Evolutionary conservation across 2,329 filamentous ascomycete genomes (phyloP).

Genomic region (Ophiosphaerella korrae): DNA sequence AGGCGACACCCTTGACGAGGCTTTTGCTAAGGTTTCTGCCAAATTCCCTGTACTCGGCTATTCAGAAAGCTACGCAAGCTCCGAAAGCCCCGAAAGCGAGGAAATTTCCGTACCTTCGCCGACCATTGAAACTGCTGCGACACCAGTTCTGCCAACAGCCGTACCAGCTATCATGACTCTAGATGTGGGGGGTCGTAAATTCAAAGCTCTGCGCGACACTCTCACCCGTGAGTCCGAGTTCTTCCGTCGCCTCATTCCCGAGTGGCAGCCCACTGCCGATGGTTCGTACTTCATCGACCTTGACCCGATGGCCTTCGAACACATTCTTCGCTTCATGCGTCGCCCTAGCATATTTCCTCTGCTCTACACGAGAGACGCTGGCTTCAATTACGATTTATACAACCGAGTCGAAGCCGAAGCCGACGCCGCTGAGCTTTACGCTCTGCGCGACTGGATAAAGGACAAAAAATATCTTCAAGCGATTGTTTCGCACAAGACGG

Average conservation of each 20-base stretch:
- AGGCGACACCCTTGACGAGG: too few species aligned
- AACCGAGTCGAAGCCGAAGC: conserved; percentile 39
- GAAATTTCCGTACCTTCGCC: too few species aligned
- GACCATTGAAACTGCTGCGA: too few species aligned
- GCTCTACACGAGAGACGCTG: conserved; percentile 37
- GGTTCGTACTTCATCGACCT: conserved; percentile 49
- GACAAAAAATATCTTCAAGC: conserved; percentile 26
- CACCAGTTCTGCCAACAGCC: not conserved
- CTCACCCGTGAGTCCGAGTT: conserved; percentile 14
- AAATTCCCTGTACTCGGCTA: too few species aligned
- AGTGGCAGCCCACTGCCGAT: conserved; percentile 18
- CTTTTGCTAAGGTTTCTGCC: too few species aligned
- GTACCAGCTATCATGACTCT: conserved; percentile 16
- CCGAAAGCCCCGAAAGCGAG: too few species aligned
- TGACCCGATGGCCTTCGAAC: conserved; percentile 42
- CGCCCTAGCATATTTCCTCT: conserved; percentile 30
- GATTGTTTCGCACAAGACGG: conserved; percentile 13
- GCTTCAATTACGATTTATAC: conserved; percentile 46
- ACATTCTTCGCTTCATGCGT: conserved; percentile 27
- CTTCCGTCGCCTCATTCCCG: conserved; percentile 6
- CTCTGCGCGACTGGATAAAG: conserved; percentile 40
- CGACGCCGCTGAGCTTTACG: conserved; percentile 39
- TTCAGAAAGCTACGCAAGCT: too few species aligned
- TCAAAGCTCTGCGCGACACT: conserved; percentile 8
- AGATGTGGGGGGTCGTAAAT: conserved; percentile 20